These are phyloP conservation scores for Aspergillus fumigatiaffinis DNA, from an alignment of 2,329 filamentous ascomycete species.

Conservation along the genomic window DNA sequence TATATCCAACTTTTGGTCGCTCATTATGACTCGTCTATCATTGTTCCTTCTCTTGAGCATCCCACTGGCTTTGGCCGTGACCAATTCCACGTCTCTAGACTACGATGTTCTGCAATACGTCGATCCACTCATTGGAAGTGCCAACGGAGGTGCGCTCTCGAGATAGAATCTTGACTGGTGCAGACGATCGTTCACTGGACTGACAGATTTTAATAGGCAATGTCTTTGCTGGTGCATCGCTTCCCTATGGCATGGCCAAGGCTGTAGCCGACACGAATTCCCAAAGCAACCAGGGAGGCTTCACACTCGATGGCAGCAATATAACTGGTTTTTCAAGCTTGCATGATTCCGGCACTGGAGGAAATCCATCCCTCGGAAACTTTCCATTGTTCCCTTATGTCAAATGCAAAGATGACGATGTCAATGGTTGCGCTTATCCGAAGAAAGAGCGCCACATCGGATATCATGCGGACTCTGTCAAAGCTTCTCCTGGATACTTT, in stretches of 20 bases:
- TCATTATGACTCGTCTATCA: not conserved
- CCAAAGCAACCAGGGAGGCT: slow-evolving; percentile 52
- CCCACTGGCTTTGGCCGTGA: slow-evolving; percentile 9
- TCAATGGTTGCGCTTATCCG: slow-evolving; percentile 60
- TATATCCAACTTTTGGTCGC: not conserved
- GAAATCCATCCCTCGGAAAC: slow-evolving; percentile 63
- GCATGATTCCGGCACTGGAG: slow-evolving; percentile 51
- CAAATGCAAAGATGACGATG: slow-evolving; percentile 55
- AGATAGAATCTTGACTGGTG: not conserved
- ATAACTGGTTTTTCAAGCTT: slow-evolving; percentile 50
- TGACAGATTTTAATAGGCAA: slow-evolving; percentile 40
- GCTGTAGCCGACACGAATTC: slow-evolving; percentile 53
- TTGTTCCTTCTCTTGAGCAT: slow-evolving; percentile 5
- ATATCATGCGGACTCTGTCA: slow-evolving; percentile 51
- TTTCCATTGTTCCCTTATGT: slow-evolving; percentile 68
- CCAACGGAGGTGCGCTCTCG: slow-evolving; percentile 40
- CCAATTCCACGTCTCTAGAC: slow-evolving; percentile 12
- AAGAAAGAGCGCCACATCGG: slow-evolving; percentile 48
- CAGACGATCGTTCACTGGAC: not conserved
- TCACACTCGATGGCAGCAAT: slow-evolving; percentile 49
- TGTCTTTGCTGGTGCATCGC: slow-evolving; percentile 54
- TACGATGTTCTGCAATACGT: slow-evolving; percentile 44
- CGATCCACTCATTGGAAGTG: slow-evolving; percentile 53
- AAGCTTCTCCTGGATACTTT: slow-evolving; percentile 64
- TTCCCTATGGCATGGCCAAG: slow-evolving; percentile 55